phyloP scores from a whole-genome alignment of 768 basidiomycete genomes.

The Podaxis rugospora region DNA sequence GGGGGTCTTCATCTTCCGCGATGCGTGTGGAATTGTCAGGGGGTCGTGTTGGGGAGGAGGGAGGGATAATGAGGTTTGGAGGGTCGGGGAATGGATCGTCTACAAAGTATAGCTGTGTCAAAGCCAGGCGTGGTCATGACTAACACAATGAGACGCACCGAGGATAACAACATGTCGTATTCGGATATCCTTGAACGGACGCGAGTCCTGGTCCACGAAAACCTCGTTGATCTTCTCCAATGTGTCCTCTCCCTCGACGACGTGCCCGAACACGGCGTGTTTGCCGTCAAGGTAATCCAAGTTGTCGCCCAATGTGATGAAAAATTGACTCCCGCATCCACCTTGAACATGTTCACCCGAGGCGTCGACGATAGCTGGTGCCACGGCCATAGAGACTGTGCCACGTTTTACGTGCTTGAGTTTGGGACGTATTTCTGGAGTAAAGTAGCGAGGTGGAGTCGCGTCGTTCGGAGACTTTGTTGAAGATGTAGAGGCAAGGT shows the following conservation, averaged over 20 bases:
- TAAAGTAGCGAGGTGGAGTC: constrained; percentile 70
- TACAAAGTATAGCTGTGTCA: constrained; percentile 24
- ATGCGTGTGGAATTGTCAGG: constrained; percentile 88
- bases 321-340: constrained; percentile 94
- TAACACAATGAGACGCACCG: constrained; percentile 41
- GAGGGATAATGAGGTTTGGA: constrained; percentile 63
- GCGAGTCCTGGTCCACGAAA: constrained; percentile 80
- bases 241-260: constrained; percentile 92
- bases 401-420: constrained; percentile 84
- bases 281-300: constrained; percentile 94
- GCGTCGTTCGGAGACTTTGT: constrained; percentile 28
- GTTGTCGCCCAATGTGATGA: constrained; percentile 85
- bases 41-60: constrained; percentile 72
- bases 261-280: constrained; percentile 92
- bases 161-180: constrained; percentile 95
- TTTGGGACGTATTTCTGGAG: constrained; percentile 74
- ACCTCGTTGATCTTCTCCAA: constrained; percentile 91
- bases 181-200: constrained; percentile 91
- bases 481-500: constrained; percentile 41
- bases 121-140: background rate
- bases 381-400: constrained; percentile 96
- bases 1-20: constrained; percentile 90
- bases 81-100: constrained; percentile 98
- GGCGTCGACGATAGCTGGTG: constrained; percentile 50
- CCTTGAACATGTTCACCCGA: constrained; percentile 44